phyloP scores from a whole-genome alignment of 169 alveolate genomes.

The Cryptosporidium felis region DNA sequence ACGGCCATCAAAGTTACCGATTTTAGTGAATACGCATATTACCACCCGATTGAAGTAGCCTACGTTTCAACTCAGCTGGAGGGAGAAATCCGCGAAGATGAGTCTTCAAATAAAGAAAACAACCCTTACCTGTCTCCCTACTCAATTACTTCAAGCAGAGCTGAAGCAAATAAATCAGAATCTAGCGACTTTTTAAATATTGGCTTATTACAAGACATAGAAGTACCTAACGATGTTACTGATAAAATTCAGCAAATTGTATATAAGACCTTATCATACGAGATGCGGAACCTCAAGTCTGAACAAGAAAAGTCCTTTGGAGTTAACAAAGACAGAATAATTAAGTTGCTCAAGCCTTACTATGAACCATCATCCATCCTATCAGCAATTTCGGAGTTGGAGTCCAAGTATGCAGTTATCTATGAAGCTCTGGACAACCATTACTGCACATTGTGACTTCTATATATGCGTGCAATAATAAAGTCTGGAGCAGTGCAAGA shows the following conservation, averaged over 20 bases:
- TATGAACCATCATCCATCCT: constrained; percentile 15
- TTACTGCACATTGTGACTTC: constrained; percentile 47
- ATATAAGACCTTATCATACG: constrained; percentile 35
- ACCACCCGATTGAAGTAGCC: constrained; percentile 42
- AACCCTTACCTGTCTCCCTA: neutral
- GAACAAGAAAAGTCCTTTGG: constrained; percentile 32
- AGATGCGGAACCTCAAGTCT: neutral
- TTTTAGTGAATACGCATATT: constrained; percentile 50
- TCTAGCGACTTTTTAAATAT: neutral
- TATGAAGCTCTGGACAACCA: constrained; percentile 49
- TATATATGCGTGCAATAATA: neutral
- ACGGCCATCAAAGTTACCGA: constrained; percentile 18
- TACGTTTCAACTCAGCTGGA: neutral
- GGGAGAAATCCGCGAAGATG: neutral
- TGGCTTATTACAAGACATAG: neutral
- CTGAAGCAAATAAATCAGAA: neutral
- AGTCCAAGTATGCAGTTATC: constrained; percentile 64
- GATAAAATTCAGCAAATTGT: constrained; percentile 21
- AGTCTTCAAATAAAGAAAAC: neutral
- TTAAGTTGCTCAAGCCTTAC: constrained; percentile 3
- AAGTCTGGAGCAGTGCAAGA: neutral
- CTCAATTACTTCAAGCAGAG: neutral
- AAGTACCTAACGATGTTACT: constrained; percentile 36
- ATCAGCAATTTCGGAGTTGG: constrained; percentile 54
- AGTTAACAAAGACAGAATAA: constrained; percentile 1